These are phyloP conservation scores for Pseudogymnoascus sp. DNA, from an alignment of 2,329 filamentous ascomycete species.

Conservation along the genomic window DNA sequence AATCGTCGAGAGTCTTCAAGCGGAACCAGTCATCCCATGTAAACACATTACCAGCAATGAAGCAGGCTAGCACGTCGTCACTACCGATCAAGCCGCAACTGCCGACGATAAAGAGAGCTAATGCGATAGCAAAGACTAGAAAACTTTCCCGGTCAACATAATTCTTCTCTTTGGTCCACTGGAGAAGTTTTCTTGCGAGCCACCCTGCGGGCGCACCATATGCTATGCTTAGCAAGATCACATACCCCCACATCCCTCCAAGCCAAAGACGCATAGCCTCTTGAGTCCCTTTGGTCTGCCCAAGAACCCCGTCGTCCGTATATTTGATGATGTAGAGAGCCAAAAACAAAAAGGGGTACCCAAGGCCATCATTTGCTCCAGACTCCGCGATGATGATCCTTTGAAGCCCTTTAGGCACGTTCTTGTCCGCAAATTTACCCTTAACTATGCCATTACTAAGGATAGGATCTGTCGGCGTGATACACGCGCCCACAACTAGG, in stretches of 20 bases:
- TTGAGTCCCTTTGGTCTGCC: constrained; percentile 49
- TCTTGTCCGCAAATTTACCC: constrained; percentile 86
- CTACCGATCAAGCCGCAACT: constrained; percentile 83
- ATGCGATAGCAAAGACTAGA: constrained; percentile 58
- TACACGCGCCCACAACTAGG: constrained; percentile 72
- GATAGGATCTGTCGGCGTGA: constrained; percentile 89
- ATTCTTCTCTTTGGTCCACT: constrained; percentile 51
- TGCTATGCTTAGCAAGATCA: constrained; percentile 67
- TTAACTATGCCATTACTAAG: constrained; percentile 87
- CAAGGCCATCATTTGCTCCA: constrained; percentile 81
- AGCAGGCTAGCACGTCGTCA: constrained; percentile 86
- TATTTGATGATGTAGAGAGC: constrained; percentile 80
- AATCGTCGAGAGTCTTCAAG: constrained; percentile 80
- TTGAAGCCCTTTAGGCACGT: constrained; percentile 75
- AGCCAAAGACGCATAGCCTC: constrained; percentile 77
- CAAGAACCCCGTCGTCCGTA: constrained; percentile 49
- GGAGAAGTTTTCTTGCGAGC: too few relatives aligned
- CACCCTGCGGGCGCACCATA: constrained; percentile 55
- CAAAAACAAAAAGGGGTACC: constrained; percentile 83
- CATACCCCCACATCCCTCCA: constrained; percentile 78
- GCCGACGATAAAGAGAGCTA: constrained; percentile 80
- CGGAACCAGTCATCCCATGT: constrained; percentile 96
- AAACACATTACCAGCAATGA: constrained; percentile 84
- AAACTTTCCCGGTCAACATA: constrained; percentile 40
- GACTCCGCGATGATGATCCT: constrained; percentile 74